These are phyloP conservation scores for Lactuca sativa DNA, from an alignment of 129 eudicot genomes.

Conservation along the genomic window DNA sequence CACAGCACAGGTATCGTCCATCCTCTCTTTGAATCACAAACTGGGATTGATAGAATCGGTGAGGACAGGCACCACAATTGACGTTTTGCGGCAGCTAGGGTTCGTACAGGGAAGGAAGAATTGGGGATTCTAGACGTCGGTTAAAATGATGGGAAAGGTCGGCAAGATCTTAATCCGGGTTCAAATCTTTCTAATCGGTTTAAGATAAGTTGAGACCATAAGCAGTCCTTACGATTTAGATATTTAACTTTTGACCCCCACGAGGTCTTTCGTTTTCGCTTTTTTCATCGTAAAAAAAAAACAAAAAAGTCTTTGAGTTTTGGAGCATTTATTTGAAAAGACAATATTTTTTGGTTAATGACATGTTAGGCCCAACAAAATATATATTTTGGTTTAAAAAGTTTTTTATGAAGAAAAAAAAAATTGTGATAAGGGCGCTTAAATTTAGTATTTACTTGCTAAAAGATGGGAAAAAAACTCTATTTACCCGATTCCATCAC, in stretches of 20 bases:
- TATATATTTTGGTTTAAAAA: too few relatives aligned
- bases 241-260: not conserved
- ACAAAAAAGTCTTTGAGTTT: too few relatives aligned
- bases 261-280: too few relatives aligned
- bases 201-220: not conserved
- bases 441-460: too few relatives aligned
- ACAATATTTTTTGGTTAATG: too few relatives aligned
- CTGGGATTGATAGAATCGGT: constrained; percentile 5
- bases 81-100: constrained; percentile 32
- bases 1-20: constrained; percentile 98
- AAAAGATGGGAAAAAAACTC: too few relatives aligned
- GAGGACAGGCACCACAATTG: constrained; percentile 18
- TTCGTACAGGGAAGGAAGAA: constrained; percentile 11
- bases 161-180: constrained; percentile 16
- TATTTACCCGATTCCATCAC: too few relatives aligned
- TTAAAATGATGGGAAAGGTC: not conserved
- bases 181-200: not conserved
- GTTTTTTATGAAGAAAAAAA: too few relatives aligned
- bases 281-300: too few relatives aligned
- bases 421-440: too few relatives aligned
- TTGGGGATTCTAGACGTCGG: constrained; percentile 21
- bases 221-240: not conserved
- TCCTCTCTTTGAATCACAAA: constrained; percentile 10
- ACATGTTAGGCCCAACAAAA: too few relatives aligned
- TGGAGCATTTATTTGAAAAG: too few relatives aligned